Conservation (phyloP, 257 asterid genomes). For the Haberlea rhodopensis region DNA sequence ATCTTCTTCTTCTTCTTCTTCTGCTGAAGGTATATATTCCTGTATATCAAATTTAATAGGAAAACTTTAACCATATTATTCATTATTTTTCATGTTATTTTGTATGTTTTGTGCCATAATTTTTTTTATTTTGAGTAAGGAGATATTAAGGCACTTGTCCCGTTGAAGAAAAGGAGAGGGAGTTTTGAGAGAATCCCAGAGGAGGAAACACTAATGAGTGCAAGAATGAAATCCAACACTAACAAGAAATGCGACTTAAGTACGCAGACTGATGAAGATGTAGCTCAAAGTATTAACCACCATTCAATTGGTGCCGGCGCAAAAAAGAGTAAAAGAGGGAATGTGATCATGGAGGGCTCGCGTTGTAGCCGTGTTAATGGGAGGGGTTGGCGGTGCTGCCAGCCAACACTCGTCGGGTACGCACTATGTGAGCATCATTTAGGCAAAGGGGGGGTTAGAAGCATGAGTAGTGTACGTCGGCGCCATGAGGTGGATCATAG, state of each 20-base stretch:
- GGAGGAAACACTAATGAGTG: conserved; percentile 18
- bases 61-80: not conserved
- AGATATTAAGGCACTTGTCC: conserved; percentile 35
- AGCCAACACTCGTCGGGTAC: conserved; percentile 68
- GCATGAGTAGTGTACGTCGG: conserved; percentile 32
- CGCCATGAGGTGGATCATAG: not conserved
- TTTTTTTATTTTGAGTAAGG: conserved; percentile 28
- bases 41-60: not conserved
- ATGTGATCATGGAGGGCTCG: conserved; percentile 59
- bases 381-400: conserved; percentile 82
- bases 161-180: conserved; percentile 57
- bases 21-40: conserved; percentile 20
- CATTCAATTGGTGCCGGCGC: not conserved
- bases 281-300: conserved; percentile 6
- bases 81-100: not conserved
- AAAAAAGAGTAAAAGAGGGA: conserved; percentile 51
- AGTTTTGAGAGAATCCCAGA: conserved; percentile 23
- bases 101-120: not conserved
- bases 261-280: conserved; percentile 8
- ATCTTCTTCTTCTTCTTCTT: conserved; percentile 32
- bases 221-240: conserved; percentile 55
- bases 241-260: conserved; percentile 41
- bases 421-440: conserved; percentile 74
- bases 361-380: conserved; percentile 85
- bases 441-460: conserved; percentile 68